phyloP scores from a whole-genome alignment of 768 basidiomycete genomes.

The Suillus clintonianus region DNA sequence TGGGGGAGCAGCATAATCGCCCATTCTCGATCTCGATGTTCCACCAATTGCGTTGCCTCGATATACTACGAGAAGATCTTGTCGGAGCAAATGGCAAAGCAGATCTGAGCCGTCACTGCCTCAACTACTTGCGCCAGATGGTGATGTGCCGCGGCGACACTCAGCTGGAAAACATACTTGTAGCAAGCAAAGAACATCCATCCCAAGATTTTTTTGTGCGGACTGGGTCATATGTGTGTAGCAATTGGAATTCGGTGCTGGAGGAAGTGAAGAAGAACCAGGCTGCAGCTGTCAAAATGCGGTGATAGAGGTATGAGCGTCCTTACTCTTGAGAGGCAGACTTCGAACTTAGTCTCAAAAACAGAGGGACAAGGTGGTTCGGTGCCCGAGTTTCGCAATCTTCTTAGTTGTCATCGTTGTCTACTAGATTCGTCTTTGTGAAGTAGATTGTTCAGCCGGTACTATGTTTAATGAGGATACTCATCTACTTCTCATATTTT shows the following conservation, averaged over 20 bases:
- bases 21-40: constrained; percentile 40
- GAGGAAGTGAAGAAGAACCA: not conserved
- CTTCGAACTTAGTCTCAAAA: too few relatives aligned
- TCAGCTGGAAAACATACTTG: constrained; percentile 25
- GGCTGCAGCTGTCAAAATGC: not conserved
- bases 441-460: too few relatives aligned
- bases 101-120: constrained; percentile 30
- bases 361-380: too few relatives aligned
- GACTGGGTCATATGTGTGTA: not conserved
- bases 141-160: constrained; percentile 37
- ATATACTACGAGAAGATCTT: constrained; percentile 34
- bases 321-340: too few relatives aligned
- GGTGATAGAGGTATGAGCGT: not conserved
- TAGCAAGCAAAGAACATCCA: not conserved
- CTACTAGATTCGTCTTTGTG: too few relatives aligned
- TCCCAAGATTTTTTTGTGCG: not conserved
- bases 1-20: constrained; percentile 19
- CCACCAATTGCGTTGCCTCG: constrained; percentile 43
- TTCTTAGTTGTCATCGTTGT: too few relatives aligned
- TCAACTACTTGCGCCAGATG: constrained; percentile 44
- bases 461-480: too few relatives aligned
- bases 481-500: too few relatives aligned
- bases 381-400: too few relatives aligned
- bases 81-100: not conserved
- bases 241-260: not conserved